Percentiles rank a stretch among this genome's conserved stretches.
Evolutionary conservation across 768 basidiomycete species (phyloP).

Genomic region (Polyporus arcularius): DNA sequence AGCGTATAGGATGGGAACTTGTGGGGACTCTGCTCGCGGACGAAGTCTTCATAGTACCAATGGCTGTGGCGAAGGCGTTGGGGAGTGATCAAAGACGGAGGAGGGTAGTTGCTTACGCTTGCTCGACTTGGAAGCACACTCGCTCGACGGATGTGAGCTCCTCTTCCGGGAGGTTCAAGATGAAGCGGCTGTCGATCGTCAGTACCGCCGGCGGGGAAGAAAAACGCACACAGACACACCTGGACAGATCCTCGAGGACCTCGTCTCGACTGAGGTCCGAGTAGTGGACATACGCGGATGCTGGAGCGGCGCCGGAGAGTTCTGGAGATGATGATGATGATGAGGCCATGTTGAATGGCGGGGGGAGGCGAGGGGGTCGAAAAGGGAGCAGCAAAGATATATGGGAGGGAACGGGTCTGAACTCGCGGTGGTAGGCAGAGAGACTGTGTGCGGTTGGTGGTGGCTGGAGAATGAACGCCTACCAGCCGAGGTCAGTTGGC

Average conservation of each 20-base stretch:
- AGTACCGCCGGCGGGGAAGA: constrained; percentile 17
- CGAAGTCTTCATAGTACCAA: constrained; percentile 99
- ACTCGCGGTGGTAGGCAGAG: constrained; percentile 15
- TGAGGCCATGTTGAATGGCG: constrained; percentile 57
- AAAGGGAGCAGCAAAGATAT: constrained; percentile 31
- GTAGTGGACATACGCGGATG: constrained; percentile 58
- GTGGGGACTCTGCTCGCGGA: constrained; percentile 81
- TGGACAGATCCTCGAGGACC: constrained; percentile 89
- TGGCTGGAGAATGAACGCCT: constrained; percentile 21
- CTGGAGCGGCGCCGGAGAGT: constrained; percentile 51
- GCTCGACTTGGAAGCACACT: constrained; percentile 98
- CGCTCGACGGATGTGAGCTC: constrained; percentile 91
- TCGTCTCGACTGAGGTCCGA: constrained; percentile 69
- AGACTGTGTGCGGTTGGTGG: constrained; percentile 18
- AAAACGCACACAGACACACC: constrained; percentile 43
- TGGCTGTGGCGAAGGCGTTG: constrained; percentile 55
- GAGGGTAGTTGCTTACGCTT: constrained; percentile 70
- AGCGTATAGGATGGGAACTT: constrained; percentile 85
- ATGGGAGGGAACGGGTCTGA: constrained; percentile 20
- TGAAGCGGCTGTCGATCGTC: constrained; percentile 70
- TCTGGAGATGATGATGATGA: constrained; percentile 82
- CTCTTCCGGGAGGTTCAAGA: constrained; percentile 92
- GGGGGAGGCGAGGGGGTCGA: constrained; percentile 14
- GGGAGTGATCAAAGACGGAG: not conserved
- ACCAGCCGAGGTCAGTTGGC: constrained; percentile 16